A percentile compares a stretch with the other conserved stretches of the same genome.
Conservation (phyloP, 2,329 filamentous ascomycete species). For the Aureobasidium mangrovei region DNA sequence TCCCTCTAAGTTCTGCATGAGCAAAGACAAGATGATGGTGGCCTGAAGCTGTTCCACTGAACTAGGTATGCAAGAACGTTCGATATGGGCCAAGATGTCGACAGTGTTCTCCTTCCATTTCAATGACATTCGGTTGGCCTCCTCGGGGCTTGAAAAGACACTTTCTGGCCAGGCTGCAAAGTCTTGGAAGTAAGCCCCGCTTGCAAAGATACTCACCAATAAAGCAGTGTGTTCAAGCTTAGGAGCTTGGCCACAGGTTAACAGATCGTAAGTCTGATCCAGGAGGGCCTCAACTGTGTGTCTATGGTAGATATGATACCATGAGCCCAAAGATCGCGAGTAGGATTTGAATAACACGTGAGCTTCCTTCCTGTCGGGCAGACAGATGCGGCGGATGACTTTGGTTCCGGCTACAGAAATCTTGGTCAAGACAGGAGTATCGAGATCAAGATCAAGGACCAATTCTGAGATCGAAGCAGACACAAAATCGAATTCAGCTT, state of each 20-base stretch:
- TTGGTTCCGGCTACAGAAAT: background rate
- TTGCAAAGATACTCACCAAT: conserved; percentile 16
- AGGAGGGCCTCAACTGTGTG: conserved; percentile 16
- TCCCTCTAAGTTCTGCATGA: conserved; percentile 25
- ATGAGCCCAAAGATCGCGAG: conserved; percentile 18
- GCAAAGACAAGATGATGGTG: conserved; percentile 22
- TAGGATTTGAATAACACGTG: conserved; percentile 18
- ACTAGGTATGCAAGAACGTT: conserved; percentile 8
- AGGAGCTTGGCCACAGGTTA: conserved; percentile 8
- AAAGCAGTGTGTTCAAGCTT: conserved; percentile 11
- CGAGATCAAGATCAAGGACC: background rate
- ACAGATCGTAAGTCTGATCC: conserved; percentile 16
- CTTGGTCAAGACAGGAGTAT: background rate
- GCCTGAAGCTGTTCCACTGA: conserved; percentile 23
- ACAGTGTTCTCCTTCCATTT: conserved; percentile 16
- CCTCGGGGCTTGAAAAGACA: conserved; percentile 1
- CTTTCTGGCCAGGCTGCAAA: background rate
- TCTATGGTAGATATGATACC: conserved; percentile 23
- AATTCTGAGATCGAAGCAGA: background rate
- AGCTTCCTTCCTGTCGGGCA: conserved; percentile 18
- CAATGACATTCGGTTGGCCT: conserved; percentile 10
- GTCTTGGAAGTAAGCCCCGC: conserved; percentile 15
- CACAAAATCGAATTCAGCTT: background rate
- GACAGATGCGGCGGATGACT: conserved; percentile 12
- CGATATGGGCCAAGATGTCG: conserved; percentile 14